Evolutionary conservation across 78 protist genomes (phyloP).

Genomic region (Monosiga brevicollis): DNA sequence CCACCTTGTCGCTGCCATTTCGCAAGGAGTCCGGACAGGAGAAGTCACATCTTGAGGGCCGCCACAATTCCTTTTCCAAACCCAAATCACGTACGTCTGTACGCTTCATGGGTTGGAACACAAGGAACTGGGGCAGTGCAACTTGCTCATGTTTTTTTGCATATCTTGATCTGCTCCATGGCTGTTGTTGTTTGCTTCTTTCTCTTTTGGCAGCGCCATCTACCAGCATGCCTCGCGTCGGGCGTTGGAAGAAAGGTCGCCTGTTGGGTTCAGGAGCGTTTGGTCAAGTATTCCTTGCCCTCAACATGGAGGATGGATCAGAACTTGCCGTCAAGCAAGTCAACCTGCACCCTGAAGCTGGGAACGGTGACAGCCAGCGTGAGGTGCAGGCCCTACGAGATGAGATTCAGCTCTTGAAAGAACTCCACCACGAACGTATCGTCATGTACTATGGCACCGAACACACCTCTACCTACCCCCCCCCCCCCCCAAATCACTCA

Average conservation of each 20-base stretch:
- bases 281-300: slow-evolving; percentile 23
- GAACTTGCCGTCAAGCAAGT: slow-evolving; percentile 14
- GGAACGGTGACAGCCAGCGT: background rate
- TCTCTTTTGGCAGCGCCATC: too few relatives aligned
- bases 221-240: too few relatives aligned
- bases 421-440: slow-evolving; percentile 4
- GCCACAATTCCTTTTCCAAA: too few relatives aligned
- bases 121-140: too few relatives aligned
- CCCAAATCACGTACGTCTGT: too few relatives aligned
- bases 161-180: too few relatives aligned
- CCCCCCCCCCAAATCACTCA: background rate
- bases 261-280: slow-evolving; percentile 38
- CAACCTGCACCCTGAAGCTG: background rate
- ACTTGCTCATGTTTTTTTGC: too few relatives aligned
- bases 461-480: background rate
- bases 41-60: too few relatives aligned
- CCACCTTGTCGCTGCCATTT: too few relatives aligned
- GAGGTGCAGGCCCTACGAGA: slow-evolving; percentile 9
- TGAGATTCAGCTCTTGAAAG: slow-evolving; percentile 12
- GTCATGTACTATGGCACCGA: slow-evolving; percentile 27
- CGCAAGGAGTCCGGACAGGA: too few relatives aligned
- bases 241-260: slow-evolving; percentile 24
- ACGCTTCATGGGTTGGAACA: too few relatives aligned
- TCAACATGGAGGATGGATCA: background rate
- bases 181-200: too few relatives aligned